Evolutionary conservation across 1,284 basidiomycete species (phyloP).

Genomic region (Puccinia hordei): DNA sequence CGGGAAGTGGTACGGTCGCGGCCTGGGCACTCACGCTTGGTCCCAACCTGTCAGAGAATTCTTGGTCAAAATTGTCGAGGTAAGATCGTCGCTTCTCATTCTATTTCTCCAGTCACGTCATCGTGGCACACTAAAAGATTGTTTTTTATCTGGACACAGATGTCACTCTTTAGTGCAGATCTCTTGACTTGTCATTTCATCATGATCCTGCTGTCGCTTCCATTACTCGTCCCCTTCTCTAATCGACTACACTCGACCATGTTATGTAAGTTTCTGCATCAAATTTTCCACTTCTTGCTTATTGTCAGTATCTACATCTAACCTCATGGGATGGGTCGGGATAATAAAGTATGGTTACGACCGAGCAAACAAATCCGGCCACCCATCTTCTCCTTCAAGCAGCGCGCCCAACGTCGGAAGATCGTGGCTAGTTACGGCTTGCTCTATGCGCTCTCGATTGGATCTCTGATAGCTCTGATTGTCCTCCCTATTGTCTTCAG

Average conservation of each 20-base stretch:
- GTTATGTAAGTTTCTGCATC: conserved; percentile 65
- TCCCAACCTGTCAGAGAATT: conserved; percentile 92
- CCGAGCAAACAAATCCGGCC: conserved; percentile 88
- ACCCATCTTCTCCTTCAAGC: conserved; percentile 85
- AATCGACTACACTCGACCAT: conserved; percentile 86
- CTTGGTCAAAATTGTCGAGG: conserved; percentile 91
- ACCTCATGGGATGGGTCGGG: conserved; percentile 52
- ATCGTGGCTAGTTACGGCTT: conserved; percentile 61
- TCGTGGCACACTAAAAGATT: background rate
- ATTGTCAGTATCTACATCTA: background rate
- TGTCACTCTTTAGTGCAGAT: conserved; percentile 51
- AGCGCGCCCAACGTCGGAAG: conserved; percentile 79
- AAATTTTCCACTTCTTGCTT: conserved; percentile 25
- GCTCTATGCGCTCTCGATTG: conserved; percentile 42
- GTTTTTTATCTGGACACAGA: conserved; percentile 19
- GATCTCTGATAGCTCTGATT: conserved; percentile 46
- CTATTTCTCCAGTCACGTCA: no score
- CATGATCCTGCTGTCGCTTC: conserved; percentile 74
- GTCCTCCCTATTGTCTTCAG: conserved; percentile 48
- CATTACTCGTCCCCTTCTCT: conserved; percentile 80
- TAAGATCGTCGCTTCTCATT: no score
- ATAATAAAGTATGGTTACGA: conserved; percentile 71
- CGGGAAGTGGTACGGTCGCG: conserved; percentile 90
- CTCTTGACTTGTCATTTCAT: conserved; percentile 64
- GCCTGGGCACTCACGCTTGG: conserved; percentile 80